phyloP scores from a whole-genome alignment of 768 basidiomycete genomes.

The Naganishia vishniacii region DNA sequence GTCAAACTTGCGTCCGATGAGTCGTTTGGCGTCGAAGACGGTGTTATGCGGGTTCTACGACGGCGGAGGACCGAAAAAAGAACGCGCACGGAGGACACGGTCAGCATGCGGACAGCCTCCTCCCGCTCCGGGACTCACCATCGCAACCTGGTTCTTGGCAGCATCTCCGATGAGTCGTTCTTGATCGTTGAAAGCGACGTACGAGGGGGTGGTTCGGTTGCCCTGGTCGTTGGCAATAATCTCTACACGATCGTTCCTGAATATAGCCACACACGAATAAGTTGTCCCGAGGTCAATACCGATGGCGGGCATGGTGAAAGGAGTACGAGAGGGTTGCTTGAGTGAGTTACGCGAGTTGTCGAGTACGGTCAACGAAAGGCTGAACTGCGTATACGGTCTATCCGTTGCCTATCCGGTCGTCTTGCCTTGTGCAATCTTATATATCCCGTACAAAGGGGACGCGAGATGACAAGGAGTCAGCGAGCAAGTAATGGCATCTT shows the following conservation, averaged over 20 bases:
- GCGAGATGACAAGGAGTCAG: too few relatives aligned
- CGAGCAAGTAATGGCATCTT: too few relatives aligned
- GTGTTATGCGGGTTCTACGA: slow-evolving; percentile 80
- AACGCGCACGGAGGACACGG: too few relatives aligned
- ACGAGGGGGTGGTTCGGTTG: slow-evolving; percentile 82
- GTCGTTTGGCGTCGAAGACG: slow-evolving; percentile 96
- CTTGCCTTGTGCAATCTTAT: too few relatives aligned
- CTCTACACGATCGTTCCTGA: slow-evolving; percentile 85
- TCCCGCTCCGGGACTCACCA: neutral
- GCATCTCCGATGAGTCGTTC: slow-evolving; percentile 99
- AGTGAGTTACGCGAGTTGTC: neutral
- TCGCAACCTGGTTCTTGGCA: slow-evolving; percentile 70
- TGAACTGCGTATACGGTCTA: too few relatives aligned
- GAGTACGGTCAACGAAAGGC: neutral
- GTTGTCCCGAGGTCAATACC: slow-evolving; percentile 68
- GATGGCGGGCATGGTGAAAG: slow-evolving; percentile 37
- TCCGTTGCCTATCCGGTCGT: too few relatives aligned
- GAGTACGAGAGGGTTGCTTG: too few relatives aligned
- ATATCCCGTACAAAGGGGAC: too few relatives aligned
- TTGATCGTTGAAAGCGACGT: slow-evolving; percentile 87
- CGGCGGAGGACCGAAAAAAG: neutral
- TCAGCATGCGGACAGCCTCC: neutral
- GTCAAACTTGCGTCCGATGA: slow-evolving; percentile 64
- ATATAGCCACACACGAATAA: slow-evolving; percentile 86
- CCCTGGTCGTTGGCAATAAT: slow-evolving; percentile 54